Base-by-base conservation (phyloP, 176 grass and related monocot species). In the Carex scoparia region DNA sequence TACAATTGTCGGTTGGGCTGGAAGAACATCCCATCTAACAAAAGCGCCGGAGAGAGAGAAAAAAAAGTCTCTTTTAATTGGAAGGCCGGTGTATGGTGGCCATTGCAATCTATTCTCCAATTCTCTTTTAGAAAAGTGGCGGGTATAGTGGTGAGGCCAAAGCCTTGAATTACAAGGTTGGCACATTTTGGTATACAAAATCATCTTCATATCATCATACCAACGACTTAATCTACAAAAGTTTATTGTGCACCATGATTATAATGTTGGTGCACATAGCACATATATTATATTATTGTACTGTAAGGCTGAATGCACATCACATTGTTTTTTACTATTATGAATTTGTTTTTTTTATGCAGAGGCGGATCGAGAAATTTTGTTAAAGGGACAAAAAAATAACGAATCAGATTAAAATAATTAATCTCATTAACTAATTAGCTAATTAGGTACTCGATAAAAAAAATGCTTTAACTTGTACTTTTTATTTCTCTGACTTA, bases 51-150 rank as follows among this genome's bases (percentile, higher is more conserved):
- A 18, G 66, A 40, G 66, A 37, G 65, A 16, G 65, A 68, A 32
- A 68, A 12, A 37, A 40, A 40, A 40, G 38, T 40, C 38, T 40
- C 38, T 40, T 66, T 67, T 67, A 67, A 67, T 67, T 65, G 1
- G 27, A 33, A 33, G 28, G 27, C 10, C 4, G 33, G 66, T 69
- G 66, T 18, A 18, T 69, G 33, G 6, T 69, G 66, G 1, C 9
- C 35, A 18, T 69, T 40, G 6, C 10, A 69, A 40, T 69, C 33
- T 38, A 69, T 40, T 69, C 35, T 13, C 35, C 67, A 69, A 18
- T 14, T 42, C 67, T n/a, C 38, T 69, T n/a, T 69, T 69, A 69
- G n/a, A 69, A 69, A 69, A 69, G 67, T 69, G 35, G 67, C 48
- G 35, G 13, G 14, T 69, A 32, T 46, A 8, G 67, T 69, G 67